Conservation (phyloP, 139 green algal species). For the Chlorella sp. region DNA sequence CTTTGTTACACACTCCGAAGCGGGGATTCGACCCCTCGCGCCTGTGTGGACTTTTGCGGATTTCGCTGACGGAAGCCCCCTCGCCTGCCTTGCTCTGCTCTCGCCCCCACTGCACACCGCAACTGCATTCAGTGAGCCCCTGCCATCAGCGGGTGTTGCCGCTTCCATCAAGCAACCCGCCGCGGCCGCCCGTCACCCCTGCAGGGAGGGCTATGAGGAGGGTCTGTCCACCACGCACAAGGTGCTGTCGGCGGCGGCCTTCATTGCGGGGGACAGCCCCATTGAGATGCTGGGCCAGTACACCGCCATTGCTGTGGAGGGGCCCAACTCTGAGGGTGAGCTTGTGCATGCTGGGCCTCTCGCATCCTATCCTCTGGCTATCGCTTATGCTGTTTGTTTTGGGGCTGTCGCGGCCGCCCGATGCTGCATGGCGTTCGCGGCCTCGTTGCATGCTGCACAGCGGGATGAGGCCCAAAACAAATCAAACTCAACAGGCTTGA, state of each 20-base stretch:
- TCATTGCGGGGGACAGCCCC: slow-evolving; percentile 81
- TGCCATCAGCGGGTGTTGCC: too few relatives aligned
- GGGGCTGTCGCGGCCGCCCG: too few relatives aligned
- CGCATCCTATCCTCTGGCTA: too few relatives aligned
- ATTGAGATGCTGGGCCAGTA: slow-evolving; percentile 91
- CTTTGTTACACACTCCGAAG: too few relatives aligned
- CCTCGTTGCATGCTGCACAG: not conserved
- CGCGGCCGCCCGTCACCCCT: too few relatives aligned
- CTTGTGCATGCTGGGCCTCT: not conserved
- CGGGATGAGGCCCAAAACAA: slow-evolving; percentile 32
- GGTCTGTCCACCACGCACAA: slow-evolving; percentile 78
- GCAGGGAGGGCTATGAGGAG: slow-evolving; percentile 95
- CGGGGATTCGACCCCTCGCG: not conserved
- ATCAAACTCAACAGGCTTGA: slow-evolving; percentile 57
- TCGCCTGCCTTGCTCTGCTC: not conserved
- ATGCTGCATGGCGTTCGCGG: not conserved
- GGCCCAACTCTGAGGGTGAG: slow-evolving; percentile 25
- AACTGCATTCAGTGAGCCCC: too few relatives aligned
- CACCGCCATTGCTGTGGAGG: slow-evolving; percentile 60
- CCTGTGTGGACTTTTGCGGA: not conserved
- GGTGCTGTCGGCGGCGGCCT: slow-evolving; percentile 69
- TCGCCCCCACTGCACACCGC: too few relatives aligned
- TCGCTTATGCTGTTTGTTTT: too few relatives aligned
- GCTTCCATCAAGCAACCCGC: too few relatives aligned
- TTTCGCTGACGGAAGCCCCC: not conserved